Evolutionary conservation across 1,284 basidiomycete species (phyloP), one percentile per base, ranked within the genome.

Genomic region (Marasmius tenuissimus): DNA sequence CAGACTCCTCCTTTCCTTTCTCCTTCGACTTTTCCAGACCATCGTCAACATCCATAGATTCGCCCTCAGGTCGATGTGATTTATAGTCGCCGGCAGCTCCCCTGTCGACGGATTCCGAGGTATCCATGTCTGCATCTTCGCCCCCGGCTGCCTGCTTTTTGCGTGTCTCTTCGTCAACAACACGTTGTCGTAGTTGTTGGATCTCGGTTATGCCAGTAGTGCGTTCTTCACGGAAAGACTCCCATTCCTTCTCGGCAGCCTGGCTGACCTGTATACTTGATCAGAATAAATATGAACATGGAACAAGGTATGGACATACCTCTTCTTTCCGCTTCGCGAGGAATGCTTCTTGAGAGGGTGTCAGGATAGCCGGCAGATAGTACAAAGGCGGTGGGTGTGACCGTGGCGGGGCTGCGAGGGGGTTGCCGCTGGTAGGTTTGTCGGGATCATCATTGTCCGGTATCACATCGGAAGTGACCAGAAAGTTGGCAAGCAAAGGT

Each of bases 361-460:
- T 83, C 37, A 93, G 81, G 59, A 86, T 75, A 27, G 82, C 83
- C 18, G 91, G 91, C 49, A 92, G 84, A 68, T 91, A 93, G 71
- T 88, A 92, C 10, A 93, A 68, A 4, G 91, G 88, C 40, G 91
- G 87, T 18, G 89, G 89, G 63, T 91, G 87, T 27, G 85, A 79
- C 60, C 87, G 82, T 33, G 82, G 81, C 2, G 82, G 81, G n/a
- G 78, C 76, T 27, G 78, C 75, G 45, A 86, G 78, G 18, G 82
- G 76, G 62, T 81, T 80, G 45, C 73, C 67, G 33, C 33, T 50
- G 51, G 48, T 16, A 58, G 53, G 37, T 50, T 34, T 38, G 57
- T 69, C 66, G 55, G 70, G 64, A 50, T 67, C 67, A 38, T 67
- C 71, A 60, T 73, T 73, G 27, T 72, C 70, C 27, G 83, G 81